Evolutionary conservation across 352 stramenopile genomes (phyloP).

Genomic region (Phytophthora capsici): DNA sequence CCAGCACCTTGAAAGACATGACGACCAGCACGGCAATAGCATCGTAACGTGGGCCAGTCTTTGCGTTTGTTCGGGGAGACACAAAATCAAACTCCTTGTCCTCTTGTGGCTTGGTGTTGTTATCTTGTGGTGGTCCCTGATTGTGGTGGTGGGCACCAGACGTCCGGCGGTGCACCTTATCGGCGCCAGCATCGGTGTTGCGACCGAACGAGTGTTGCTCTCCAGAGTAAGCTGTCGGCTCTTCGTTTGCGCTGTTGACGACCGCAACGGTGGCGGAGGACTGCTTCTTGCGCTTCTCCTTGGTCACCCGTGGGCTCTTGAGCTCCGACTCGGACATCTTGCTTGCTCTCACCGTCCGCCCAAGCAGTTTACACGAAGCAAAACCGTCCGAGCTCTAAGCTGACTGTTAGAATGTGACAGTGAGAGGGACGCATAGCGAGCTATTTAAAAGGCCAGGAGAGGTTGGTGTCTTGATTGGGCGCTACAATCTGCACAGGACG

Average conservation of each 20-base stretch:
- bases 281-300: slow-evolving; percentile 49
- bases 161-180: slow-evolving; percentile 30
- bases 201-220: slow-evolving; percentile 35
- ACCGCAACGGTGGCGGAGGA: slow-evolving; percentile 40
- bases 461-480: slow-evolving; percentile 5
- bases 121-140: slow-evolving; percentile 4
- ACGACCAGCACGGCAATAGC: slow-evolving; percentile 40
- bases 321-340: slow-evolving; percentile 34
- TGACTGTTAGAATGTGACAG: slow-evolving; percentile 29
- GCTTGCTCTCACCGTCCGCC: slow-evolving; percentile 1
- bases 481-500: slow-evolving; percentile 8
- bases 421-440: background rate
- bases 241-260: slow-evolving; percentile 33
- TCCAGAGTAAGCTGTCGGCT: slow-evolving; percentile 20
- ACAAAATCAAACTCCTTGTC: slow-evolving; percentile 37
- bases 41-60: slow-evolving; percentile 29
- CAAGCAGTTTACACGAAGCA: slow-evolving; percentile 2
- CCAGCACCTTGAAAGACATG: slow-evolving; percentile 47
- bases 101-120: slow-evolving; percentile 21
- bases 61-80: slow-evolving; percentile 24
- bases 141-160: slow-evolving; percentile 22
- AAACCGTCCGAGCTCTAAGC: slow-evolving; percentile 8
- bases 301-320: slow-evolving; percentile 28
- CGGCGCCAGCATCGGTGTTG: slow-evolving; percentile 8
- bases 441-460: slow-evolving; percentile 21